Evolutionary conservation across 2,329 filamentous ascomycete species (phyloP).

Genomic region (Fusarium udum): DNA sequence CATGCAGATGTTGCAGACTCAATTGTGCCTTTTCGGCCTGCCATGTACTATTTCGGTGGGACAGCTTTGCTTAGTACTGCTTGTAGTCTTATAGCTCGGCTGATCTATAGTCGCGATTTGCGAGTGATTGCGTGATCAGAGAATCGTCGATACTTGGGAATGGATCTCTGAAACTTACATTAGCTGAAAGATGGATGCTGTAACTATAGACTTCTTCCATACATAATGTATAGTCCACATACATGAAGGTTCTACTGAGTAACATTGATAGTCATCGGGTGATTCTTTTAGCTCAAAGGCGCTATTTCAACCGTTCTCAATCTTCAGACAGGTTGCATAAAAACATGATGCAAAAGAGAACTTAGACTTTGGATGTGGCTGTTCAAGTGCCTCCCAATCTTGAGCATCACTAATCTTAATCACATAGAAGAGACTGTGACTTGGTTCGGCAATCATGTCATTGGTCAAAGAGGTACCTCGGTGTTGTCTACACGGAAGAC

Average conservation of each 20-base stretch:
- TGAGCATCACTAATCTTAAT: background rate
- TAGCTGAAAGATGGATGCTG: no score
- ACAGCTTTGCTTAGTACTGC: background rate
- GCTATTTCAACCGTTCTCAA: no score
- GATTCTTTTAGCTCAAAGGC: no score
- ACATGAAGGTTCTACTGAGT: no score
- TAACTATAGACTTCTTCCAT: no score
- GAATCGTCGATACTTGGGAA: no score
- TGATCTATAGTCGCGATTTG: background rate
- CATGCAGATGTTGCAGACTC: background rate
- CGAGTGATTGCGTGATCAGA: background rate
- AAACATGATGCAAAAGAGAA: no score
- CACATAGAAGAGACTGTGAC: fast-evolving
- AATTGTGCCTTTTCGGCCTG: background rate
- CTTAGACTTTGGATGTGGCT: background rate
- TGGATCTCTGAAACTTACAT: no score
- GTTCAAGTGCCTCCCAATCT: background rate
- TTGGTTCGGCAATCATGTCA: background rate
- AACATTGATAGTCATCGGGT: no score
- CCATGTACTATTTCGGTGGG: background rate
- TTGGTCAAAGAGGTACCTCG: background rate
- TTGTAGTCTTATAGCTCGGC: background rate
- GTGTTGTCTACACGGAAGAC: background rate
- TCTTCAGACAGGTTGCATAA: no score
- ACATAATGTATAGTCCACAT: no score